Percentiles rank a stretch among this genome's conserved stretches.
Evolutionary conservation across 1,284 basidiomycete species (phyloP).

Genomic region (Malassezia yamatoensis): DNA sequence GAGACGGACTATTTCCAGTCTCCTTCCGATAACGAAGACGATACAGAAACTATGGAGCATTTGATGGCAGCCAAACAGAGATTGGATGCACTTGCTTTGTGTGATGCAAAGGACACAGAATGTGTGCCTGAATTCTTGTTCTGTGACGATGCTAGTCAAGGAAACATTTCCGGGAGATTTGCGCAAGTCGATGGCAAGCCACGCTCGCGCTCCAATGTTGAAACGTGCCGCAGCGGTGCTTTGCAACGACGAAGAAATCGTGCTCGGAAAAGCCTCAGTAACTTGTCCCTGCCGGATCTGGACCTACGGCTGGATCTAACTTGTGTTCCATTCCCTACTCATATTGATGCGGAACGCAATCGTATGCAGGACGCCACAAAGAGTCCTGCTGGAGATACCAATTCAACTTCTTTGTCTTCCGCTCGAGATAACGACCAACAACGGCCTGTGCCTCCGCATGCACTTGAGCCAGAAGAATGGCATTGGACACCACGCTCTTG

Average conservation of each 20-base stretch:
- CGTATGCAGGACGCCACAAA: slow-evolving; percentile 2
- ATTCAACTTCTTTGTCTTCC: neutral
- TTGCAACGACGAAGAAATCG: neutral
- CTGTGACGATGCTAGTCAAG: neutral
- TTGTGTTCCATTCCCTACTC: neutral
- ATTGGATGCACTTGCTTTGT: neutral
- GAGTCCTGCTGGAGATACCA: no score
- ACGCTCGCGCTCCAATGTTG: neutral
- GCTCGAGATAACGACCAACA: neutral
- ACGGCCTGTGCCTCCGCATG: no score
- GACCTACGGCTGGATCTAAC: slow-evolving; percentile 10
- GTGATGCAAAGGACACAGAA: neutral
- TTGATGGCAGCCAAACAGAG: slow-evolving; percentile 9
- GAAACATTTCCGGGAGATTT: neutral
- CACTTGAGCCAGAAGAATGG: slow-evolving; percentile 15
- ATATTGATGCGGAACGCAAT: slow-evolving; percentile 12
- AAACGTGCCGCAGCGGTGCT: neutral
- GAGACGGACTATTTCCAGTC: neutral
- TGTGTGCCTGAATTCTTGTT: neutral
- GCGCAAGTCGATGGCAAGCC: neutral
- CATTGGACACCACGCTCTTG: slow-evolving; percentile 1
- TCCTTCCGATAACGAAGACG: slow-evolving; percentile 1
- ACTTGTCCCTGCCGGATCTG: neutral
- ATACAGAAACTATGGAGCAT: slow-evolving; percentile 11
- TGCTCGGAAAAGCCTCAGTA: neutral